Percentiles rank a stretch among this genome's conserved stretches.
phyloP scores from a whole-genome alignment of 768 basidiomycete genomes.

The Russula virescens region DNA sequence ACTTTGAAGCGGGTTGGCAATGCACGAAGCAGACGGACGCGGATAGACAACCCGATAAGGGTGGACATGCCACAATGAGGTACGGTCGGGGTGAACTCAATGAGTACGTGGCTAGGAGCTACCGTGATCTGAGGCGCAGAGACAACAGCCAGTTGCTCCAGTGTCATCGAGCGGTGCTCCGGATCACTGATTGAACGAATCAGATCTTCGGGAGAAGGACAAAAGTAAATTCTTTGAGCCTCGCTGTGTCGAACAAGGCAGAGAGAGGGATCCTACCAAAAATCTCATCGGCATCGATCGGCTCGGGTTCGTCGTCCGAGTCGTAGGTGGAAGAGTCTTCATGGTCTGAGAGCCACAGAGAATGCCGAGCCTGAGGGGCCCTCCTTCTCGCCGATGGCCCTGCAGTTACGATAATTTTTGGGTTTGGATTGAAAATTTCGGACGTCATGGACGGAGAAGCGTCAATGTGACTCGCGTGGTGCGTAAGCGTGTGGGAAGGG shows the following conservation, averaged over 20 bases:
- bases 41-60: constrained; percentile 93
- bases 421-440: constrained; percentile 86
- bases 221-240: neutral
- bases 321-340: constrained; percentile 25
- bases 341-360: constrained; percentile 52
- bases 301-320: constrained; percentile 46
- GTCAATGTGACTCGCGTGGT: too few relatives aligned
- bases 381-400: constrained; percentile 42
- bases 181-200: constrained; percentile 92
- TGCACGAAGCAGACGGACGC: constrained; percentile 83
- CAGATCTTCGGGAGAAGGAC: constrained; percentile 55
- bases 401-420: constrained; percentile 61
- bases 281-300: constrained; percentile 88
- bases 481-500: too few relatives aligned
- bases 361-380: constrained; percentile 36
- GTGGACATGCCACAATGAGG: constrained; percentile 98
- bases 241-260: neutral
- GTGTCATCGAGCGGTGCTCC: constrained; percentile 83
- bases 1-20: constrained; percentile 92
- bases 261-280: constrained; percentile 54
- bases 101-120: constrained; percentile 56
- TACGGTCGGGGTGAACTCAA: constrained; percentile 96
- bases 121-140: constrained; percentile 78
- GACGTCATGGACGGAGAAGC: constrained; percentile 34
- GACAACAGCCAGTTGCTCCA: constrained; percentile 95